Evolutionary conservation across 2,329 filamentous ascomycete genomes (phyloP), one percentile per base, ranked within the genome.

Genomic region (Neurospora sp.): DNA sequence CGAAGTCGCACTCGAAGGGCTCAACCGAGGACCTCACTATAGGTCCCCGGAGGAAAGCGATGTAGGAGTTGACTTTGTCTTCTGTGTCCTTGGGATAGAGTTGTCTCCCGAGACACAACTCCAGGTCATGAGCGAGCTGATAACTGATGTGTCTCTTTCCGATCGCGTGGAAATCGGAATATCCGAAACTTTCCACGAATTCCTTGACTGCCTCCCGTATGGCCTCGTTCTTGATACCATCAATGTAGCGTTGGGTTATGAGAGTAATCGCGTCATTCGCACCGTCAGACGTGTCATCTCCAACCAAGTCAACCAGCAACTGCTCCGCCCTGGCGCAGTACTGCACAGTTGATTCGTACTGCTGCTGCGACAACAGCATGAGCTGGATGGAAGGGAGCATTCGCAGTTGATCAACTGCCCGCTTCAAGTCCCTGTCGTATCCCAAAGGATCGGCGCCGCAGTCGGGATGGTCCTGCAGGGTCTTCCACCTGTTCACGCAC

Each of bases 41-140:
- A 4, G 81, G 78, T 11, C 78, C 75, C 19, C 81, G 83, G 1
- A 90, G 82, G 19, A 87, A 73, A 0, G 76, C 74, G n/a, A 89
- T 78, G 73, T 90, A 90, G 13, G 80, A 77, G 69, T 78, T 77
- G 62, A 89, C 78, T 42, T 80, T 75, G 3, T 76, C 74, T 19
- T 77, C 71, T 58, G 81, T 75, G 0, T 77, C 68, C 2, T 78
- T 77, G 0, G 79, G 76, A 72, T 87, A 90, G 1, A 83, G 69
- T 11, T 80, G 79, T 40, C 83, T 84, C 23, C 82, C 80, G 3
- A 89, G 74, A 2, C 85, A 86, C 70, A 79, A 82, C 73, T 88
- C 84, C 70, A 89, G 86, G 67, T 89, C 85, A 28, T 78, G 76
- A 5, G 84, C 86, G 38, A 90, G 81, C 73, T 89, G 84, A 17